phyloP scores from a whole-genome alignment of 495 filamentous ascomycete genomes.

The Hypoxylon intermedium region DNA sequence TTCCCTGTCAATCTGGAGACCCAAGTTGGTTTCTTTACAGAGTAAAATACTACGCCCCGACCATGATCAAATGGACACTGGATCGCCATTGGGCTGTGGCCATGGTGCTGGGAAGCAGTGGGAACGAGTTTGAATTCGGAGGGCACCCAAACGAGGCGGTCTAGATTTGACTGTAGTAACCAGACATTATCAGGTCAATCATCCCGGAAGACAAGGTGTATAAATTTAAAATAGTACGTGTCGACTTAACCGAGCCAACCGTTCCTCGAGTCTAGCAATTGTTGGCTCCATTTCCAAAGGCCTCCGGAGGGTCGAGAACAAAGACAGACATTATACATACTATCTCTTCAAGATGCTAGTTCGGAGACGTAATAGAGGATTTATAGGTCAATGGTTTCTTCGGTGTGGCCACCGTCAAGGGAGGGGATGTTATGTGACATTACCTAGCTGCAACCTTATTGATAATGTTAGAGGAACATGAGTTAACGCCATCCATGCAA shows the following conservation, averaged over 20 bases:
- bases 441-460: constrained; percentile 31
- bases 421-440: constrained; percentile 19
- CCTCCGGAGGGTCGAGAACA: constrained; percentile 13
- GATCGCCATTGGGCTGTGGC: constrained; percentile 19
- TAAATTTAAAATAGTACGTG: constrained; percentile 2
- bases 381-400: constrained; percentile 5
- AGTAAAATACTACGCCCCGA: constrained; percentile 25
- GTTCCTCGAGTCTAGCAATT: constrained; percentile 4
- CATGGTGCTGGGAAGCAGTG: constrained; percentile 11
- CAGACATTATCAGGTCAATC: constrained; percentile 7
- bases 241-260: constrained; percentile 24
- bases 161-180: constrained; percentile 22
- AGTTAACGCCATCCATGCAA: constrained; percentile 38
- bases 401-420: constrained; percentile 7
- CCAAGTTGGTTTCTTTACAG: constrained; percentile 8
- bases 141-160: constrained; percentile 14
- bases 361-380: constrained; percentile 1
- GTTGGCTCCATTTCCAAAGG: background rate
- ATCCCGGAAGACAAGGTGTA: constrained; percentile 21
- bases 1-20: constrained; percentile 22
- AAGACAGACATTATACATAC: constrained; percentile 7
- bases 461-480: constrained; percentile 16
- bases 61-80: constrained; percentile 12
- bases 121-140: constrained; percentile 15
- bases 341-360: constrained; percentile 2